Evolutionary conservation across 768 basidiomycete genomes (phyloP).

Genomic region (Trichaptum fuscoviolaceum): DNA sequence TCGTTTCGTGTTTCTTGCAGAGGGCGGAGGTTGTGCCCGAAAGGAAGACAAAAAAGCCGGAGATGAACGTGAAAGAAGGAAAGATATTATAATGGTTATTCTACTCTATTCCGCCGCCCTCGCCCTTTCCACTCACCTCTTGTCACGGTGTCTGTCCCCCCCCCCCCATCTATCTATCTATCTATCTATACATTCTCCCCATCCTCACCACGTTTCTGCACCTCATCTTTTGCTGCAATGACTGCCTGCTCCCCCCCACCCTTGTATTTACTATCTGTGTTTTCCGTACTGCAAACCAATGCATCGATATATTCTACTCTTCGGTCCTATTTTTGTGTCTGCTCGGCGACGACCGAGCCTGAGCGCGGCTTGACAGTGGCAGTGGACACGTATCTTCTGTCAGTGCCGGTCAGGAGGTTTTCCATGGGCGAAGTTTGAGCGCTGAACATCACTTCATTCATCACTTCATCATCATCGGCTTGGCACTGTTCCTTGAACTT

Average conservation of each 20-base stretch:
- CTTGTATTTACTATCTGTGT: background rate
- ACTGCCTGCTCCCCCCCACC: no score
- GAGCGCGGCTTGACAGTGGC: no score
- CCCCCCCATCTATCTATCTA: no score
- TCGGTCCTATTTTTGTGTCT: background rate
- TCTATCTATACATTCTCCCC: background rate
- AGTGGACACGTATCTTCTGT: no score
- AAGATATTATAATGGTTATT: constrained; percentile 1
- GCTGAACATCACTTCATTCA: no score
- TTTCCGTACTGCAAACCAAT: background rate
- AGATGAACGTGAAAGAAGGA: background rate
- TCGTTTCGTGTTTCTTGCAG: background rate
- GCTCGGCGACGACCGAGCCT: no score
- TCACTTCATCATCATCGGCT: no score
- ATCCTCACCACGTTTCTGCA: background rate
- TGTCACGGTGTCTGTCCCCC: no score
- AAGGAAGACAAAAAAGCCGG: background rate
- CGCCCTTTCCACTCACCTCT: background rate
- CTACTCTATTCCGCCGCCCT: background rate
- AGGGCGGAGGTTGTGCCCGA: background rate
- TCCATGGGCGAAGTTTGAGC: no score
- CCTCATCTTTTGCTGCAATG: background rate
- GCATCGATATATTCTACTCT: background rate
- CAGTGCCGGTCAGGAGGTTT: no score
- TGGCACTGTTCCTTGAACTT: no score